phyloP scores from a whole-genome alignment of 208 protist genomes.

The Wallacemonas sp. region DNA sequence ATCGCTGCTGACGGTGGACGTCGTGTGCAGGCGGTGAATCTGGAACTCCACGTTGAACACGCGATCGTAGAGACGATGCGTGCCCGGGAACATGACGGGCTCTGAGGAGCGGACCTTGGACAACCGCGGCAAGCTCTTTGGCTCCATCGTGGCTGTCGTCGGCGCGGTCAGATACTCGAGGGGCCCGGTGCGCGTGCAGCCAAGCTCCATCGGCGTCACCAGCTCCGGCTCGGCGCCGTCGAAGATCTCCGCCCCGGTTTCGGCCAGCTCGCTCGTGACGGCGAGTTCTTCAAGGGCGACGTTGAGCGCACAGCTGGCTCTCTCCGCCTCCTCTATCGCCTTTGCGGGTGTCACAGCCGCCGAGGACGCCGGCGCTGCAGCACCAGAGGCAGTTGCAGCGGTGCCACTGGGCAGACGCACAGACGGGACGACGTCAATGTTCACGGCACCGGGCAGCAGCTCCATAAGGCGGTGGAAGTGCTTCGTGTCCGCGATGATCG shows the following conservation, averaged over 20 bases:
- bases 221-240: conserved; percentile 8
- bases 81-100: conserved; percentile 6
- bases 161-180: conserved; percentile 1
- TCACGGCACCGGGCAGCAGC: neutral
- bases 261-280: neutral
- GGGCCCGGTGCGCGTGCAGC: neutral
- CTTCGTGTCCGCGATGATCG: neutral
- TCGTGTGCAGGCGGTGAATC: neutral
- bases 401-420: neutral
- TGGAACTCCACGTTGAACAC: conserved; percentile 1
- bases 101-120: conserved; percentile 9
- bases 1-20: neutral
- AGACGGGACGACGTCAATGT: neutral
- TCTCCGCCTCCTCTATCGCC: neutral
- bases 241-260: conserved; percentile 1
- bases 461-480: neutral
- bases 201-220: neutral
- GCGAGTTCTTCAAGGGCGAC: neutral
- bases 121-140: neutral
- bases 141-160: neutral
- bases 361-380: neutral
- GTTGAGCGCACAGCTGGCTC: neutral
- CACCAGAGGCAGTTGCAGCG: neutral
- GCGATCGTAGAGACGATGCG: neutral
- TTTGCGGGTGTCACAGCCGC: neutral